phyloP scores from a whole-genome alignment of 2,329 filamentous ascomycete species.

The Nigrospora sphaerica region DNA sequence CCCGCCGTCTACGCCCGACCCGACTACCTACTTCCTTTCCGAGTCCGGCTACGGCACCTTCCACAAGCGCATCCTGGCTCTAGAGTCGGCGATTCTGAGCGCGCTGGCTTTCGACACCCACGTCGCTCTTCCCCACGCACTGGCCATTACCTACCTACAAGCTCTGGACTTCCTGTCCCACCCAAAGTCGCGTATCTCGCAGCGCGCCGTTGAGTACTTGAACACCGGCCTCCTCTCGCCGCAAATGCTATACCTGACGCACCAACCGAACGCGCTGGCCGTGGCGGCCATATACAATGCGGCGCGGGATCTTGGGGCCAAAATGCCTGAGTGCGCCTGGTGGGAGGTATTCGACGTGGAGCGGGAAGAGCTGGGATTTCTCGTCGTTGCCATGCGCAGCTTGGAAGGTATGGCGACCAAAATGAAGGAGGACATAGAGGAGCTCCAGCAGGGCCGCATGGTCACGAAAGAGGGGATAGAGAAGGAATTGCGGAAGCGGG shows the following conservation, averaged over 20 bases:
- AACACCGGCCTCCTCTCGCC: conserved; percentile 82
- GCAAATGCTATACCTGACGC: conserved; percentile 83
- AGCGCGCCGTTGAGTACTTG: conserved; percentile 67
- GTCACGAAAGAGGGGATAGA: conserved; percentile 52
- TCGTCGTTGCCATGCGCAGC: conserved; percentile 81
- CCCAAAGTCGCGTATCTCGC: conserved; percentile 44
- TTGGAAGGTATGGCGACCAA: conserved; percentile 61
- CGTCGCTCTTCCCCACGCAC: conserved; percentile 75
- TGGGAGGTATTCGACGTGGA: conserved; percentile 99
- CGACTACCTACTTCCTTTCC: conserved; percentile 59
- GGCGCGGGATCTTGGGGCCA: conserved; percentile 66
- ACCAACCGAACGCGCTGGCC: conserved; percentile 80
- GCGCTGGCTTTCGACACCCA: conserved; percentile 76
- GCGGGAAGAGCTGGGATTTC: conserved; percentile 85
- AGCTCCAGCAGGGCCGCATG: conserved; percentile 37
- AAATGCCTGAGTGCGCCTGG: conserved; percentile 80
- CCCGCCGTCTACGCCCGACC: conserved; percentile 21
- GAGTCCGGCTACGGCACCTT: conserved; percentile 65
- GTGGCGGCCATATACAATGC: conserved; percentile 89
- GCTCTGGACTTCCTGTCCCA: conserved; percentile 63
- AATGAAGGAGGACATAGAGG: conserved; percentile 50
- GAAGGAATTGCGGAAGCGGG: conserved; percentile 49
- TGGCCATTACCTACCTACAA: conserved; percentile 89
- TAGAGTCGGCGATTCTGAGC: conserved; percentile 71
- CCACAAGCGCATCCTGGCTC: conserved; percentile 58